These are phyloP conservation scores for Cyathus striatus DNA, from an alignment of 768 basidiomycete genomes.

Conservation along the genomic window DNA sequence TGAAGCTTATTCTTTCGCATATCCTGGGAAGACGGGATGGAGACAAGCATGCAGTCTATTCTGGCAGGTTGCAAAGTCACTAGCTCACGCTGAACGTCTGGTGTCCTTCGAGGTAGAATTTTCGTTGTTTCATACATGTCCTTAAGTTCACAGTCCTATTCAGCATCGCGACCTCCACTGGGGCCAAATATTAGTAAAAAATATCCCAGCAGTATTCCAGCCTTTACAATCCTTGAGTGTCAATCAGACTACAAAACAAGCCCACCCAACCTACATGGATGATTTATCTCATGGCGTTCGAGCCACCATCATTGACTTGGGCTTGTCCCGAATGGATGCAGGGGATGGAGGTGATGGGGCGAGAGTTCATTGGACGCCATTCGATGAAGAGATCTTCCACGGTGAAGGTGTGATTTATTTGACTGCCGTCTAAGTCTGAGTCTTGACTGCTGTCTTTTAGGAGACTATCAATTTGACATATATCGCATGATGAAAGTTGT, in stretches of 20 bases:
- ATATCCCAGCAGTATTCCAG: conserved; percentile 24
- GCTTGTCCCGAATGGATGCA: conserved; percentile 80
- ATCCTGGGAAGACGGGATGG: conserved; percentile 63
- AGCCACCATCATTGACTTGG: conserved; percentile 91
- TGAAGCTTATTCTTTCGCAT: conserved; percentile 73
- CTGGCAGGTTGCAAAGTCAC: conserved; percentile 80
- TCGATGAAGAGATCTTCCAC: conserved; percentile 88
- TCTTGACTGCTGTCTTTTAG: conserved; percentile 26
- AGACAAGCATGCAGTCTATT: conserved; percentile 83
- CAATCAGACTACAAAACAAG: conserved; percentile 22
- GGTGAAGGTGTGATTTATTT: conserved; percentile 81
- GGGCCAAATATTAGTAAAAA: conserved; percentile 89
- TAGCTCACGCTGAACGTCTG: conserved; percentile 75
- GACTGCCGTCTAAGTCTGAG: conserved; percentile 5
- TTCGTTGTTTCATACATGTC: background rate
- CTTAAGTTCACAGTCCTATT: background rate
- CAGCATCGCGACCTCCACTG: conserved; percentile 99
- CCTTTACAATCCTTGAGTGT: conserved; percentile 29
- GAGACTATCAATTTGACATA: conserved; percentile 92
- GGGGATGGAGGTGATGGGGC: conserved; percentile 39
- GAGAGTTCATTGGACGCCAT: conserved; percentile 66
- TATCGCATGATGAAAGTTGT: conserved; percentile 82
- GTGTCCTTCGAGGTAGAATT: conserved; percentile 80
- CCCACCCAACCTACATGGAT: conserved; percentile 52
- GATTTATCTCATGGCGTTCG: conserved; percentile 59